phyloP scores from a whole-genome alignment of 2,329 filamentous ascomycete species.

The Aspergillus pseudonomiae region DNA sequence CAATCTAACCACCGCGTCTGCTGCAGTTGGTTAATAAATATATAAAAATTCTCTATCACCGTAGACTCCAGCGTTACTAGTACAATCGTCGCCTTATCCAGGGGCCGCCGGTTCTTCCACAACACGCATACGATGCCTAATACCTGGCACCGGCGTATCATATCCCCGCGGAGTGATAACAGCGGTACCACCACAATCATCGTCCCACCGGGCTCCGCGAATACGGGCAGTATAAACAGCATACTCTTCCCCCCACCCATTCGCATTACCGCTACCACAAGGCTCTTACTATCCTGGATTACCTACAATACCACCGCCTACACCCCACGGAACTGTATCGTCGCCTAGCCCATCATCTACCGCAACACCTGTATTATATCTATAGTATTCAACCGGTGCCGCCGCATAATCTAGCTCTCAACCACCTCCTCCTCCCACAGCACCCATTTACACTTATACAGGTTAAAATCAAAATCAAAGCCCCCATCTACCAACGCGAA shows the following conservation, averaged over 20 bases:
- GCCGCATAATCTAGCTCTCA: neutral
- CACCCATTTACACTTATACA: too few relatives aligned
- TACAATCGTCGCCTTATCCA: conserved; percentile 10
- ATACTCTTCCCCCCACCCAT: neutral
- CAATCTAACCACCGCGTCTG: neutral
- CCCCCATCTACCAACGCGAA: too few relatives aligned
- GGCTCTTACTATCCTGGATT: conserved; percentile 7
- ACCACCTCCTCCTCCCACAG: conserved; percentile 1
- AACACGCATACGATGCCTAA: neutral
- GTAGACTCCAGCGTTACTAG: conserved; percentile 14
- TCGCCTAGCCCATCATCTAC: conserved; percentile 2
- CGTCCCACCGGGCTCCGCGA: neutral
- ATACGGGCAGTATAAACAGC: neutral
- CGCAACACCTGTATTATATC: neutral
- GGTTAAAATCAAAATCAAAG: too few relatives aligned
- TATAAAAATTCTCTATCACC: neutral
- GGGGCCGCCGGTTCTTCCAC: conserved; percentile 14
- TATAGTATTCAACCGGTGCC: neutral
- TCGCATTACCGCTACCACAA: neutral
- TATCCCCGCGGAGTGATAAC: neutral
- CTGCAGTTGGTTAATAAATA: conserved; percentile 4
- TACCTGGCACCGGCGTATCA: too few relatives aligned
- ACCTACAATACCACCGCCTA: neutral
- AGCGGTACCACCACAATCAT: too few relatives aligned
- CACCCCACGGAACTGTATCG: neutral